These are phyloP conservation scores for Rhizopus stolonifer DNA, from an alignment of 371 early-diverging fungal genomes.

Conservation along the genomic window DNA sequence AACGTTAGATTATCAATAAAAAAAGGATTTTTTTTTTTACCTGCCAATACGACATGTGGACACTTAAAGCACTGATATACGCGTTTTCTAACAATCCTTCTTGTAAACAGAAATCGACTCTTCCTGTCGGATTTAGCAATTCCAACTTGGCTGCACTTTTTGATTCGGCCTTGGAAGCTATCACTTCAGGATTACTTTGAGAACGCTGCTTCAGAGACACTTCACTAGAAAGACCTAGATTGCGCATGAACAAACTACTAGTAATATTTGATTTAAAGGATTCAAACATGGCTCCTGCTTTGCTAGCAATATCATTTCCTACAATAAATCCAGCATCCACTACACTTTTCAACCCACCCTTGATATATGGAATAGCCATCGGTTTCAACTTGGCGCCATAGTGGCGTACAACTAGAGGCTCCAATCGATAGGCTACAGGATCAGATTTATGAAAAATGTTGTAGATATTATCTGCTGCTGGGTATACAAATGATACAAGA, in stretches of 20 bases:
- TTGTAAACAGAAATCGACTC: constrained; percentile 78
- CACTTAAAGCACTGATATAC: constrained; percentile 73
- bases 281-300: constrained; percentile 70
- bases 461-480: constrained; percentile 71
- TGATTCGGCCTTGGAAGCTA: constrained; percentile 5
- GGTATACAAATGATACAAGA: constrained; percentile 48
- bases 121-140: constrained; percentile 65
- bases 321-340: constrained; percentile 63
- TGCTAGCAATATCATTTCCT: constrained; percentile 65
- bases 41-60: constrained; percentile 81
- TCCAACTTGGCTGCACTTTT: constrained; percentile 46
- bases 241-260: constrained; percentile 55
- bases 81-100: constrained; percentile 80
- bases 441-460: constrained; percentile 78
- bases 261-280: constrained; percentile 59
- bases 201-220: constrained; percentile 16
- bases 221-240: constrained; percentile 43
- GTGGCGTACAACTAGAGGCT: constrained; percentile 64
- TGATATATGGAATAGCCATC: constrained; percentile 74
- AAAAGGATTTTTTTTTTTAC: constrained; percentile 9
- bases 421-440: constrained; percentile 69
- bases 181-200: constrained; percentile 23
- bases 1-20: no score
- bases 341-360: constrained; percentile 78
- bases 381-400: constrained; percentile 60